Evolutionary conservation across 2,329 filamentous ascomycete species (phyloP), one percentile per base, ranked within the genome.

Genomic region (Beauveria sp.): DNA sequence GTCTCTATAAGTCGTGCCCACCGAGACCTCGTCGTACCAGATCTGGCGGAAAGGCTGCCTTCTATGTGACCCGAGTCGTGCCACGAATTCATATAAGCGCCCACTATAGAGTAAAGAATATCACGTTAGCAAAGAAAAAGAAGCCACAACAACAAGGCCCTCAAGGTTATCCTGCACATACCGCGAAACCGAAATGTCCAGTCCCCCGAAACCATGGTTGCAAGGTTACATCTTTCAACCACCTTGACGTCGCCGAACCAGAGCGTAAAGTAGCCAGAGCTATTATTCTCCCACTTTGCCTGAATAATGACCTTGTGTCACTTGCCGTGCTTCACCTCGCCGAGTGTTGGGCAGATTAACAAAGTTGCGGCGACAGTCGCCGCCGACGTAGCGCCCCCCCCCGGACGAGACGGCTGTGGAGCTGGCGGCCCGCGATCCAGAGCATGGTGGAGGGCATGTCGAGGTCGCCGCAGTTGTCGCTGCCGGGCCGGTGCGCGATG

Each of bases 11-110:
- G 67, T 71, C 2, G 74, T 75, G 1, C 77, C 79, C 8, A 76
- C 70, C 6, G 76, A 73, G 63, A 82, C 74, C 71, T 80, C 75
- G 64, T 82, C 80, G 65, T 75, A 80, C 77, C 78, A 83, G n/a
- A 81, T 67, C 69, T 79, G 73, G 10, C 79, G 71, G 24, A 75
- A 76, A 0, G 67, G 65, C 70, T 81, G 78, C 77, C 78, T 52
- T 71, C 69, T 68, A 76, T 72, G 16, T 70, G 66, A 1, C 69
- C 69, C 43, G 77, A 70, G 63, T 81, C 79, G 62, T 79, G 69
- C 79, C 79, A 82, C 12, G 74, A 73, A 66, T 81, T 82, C 1
- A 79, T 79, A 68, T 82, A 82, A 38, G 81, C 68, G 0, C 80
- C 79, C 14, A 80, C 52, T 62, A 48, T 12, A 3, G 28, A 28